A percentile compares a stretch with the other conserved stretches of the same genome.
Conservation (phyloP, 192 early-diverging fungal genomes). For the Diversispora epigaea region DNA sequence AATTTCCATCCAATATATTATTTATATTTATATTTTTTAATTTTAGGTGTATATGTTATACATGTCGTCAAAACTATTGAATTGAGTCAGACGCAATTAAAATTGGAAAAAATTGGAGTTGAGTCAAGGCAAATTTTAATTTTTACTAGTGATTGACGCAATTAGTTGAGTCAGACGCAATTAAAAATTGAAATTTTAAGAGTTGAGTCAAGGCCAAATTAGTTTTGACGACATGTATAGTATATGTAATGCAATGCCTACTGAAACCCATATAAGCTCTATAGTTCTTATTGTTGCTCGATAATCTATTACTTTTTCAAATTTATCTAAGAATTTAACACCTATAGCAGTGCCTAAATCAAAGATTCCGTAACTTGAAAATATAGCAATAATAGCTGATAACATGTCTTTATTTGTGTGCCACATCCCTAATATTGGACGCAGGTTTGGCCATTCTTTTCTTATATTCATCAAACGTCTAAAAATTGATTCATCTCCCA, state of each 20-base stretch:
- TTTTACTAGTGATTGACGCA: too few species aligned
- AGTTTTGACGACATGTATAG: too few species aligned
- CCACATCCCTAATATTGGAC: background rate
- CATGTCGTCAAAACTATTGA: too few species aligned
- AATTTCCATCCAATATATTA: slow-evolving; percentile 7
- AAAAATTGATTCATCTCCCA: background rate
- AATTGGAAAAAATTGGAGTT: too few species aligned
- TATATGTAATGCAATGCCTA: background rate
- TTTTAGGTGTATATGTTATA: background rate
- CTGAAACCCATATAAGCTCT: background rate
- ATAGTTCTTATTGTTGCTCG: background rate
- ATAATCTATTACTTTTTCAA: slow-evolving; percentile 15
- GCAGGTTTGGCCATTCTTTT: background rate
- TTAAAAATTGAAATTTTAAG: too few species aligned
- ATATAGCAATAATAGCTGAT: background rate
- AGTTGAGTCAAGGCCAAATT: too few species aligned
- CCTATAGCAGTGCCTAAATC: background rate
- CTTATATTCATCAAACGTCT: background rate
- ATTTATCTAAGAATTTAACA: slow-evolving; percentile 11
- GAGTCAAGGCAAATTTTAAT: too few species aligned
- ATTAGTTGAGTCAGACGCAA: too few species aligned
- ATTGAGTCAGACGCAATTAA: too few species aligned
- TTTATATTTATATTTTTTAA: background rate
- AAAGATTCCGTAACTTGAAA: background rate
- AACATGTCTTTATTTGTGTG: background rate